These are phyloP conservation scores for Bryoglossum gracile DNA, from an alignment of 495 filamentous ascomycete genomes.

Conservation along the genomic window DNA sequence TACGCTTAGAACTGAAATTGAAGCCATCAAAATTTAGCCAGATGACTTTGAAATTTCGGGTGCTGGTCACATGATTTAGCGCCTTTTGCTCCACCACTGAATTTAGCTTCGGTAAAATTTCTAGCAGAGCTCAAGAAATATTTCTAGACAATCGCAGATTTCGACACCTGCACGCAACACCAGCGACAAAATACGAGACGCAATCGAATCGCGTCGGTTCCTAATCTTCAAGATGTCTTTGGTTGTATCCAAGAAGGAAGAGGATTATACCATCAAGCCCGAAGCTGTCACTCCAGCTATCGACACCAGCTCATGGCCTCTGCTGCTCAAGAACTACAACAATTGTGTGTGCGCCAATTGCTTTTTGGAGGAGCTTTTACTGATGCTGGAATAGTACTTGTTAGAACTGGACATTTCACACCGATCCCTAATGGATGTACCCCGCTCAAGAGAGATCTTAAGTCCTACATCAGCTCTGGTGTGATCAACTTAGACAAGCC, in stretches of 20 bases:
- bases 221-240: conserved; percentile 45
- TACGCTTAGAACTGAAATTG: no score
- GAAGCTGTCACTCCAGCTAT: conserved; percentile 61
- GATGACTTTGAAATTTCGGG: no score
- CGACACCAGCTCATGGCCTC: conserved; percentile 76
- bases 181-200: conserved; percentile 14
- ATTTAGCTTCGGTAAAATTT: conserved; percentile 15
- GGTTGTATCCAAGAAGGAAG: conserved; percentile 51
- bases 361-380: conserved; percentile 3
- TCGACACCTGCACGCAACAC: conserved; percentile 10
- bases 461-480: conserved; percentile 89
- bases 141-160: conserved; percentile 8
- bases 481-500: conserved; percentile 99
- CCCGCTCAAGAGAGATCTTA: conserved; percentile 84
- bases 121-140: conserved; percentile 13
- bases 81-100: conserved; percentile 23
- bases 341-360: conserved; percentile 47
- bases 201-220: conserved; percentile 7
- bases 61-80: no score
- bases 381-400: conserved; percentile 50
- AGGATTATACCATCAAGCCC: conserved; percentile 83
- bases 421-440: conserved; percentile 84
- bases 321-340: conserved; percentile 88
- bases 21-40: no score
- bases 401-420: conserved; percentile 87